Conservation (phyloP, 495 filamentous ascomycete genomes). For the Tetracladium marchalianum region DNA sequence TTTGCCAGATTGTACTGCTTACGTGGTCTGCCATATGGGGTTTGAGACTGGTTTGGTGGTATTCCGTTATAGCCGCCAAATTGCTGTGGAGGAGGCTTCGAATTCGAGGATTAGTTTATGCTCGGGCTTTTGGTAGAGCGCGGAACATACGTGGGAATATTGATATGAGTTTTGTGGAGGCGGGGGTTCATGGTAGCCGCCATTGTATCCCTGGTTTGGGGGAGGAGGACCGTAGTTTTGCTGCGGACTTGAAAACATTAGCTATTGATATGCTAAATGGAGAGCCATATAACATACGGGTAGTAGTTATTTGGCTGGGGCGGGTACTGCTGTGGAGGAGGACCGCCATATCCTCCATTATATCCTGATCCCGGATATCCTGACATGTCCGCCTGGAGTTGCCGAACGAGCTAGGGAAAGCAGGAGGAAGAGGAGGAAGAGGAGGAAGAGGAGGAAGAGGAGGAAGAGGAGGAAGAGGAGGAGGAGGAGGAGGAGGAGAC, state of each 20-base stretch:
- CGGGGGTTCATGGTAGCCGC: slow-evolving; percentile 33
- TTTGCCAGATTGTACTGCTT: background rate
- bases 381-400: slow-evolving; percentile 18
- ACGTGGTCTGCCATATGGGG: slow-evolving; percentile 19
- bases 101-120: background rate
- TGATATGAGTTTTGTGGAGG: slow-evolving; percentile 18
- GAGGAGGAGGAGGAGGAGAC: background rate
- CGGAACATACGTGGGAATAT: slow-evolving; percentile 10
- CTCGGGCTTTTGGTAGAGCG: no score
- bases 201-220: slow-evolving; percentile 20
- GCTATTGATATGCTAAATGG: slow-evolving; percentile 1
- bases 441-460: background rate
- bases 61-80: slow-evolving; percentile 29
- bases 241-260: slow-evolving; percentile 20
- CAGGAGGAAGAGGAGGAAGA: slow-evolving; percentile 1
- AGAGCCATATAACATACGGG: slow-evolving; percentile 20
- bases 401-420: no score
- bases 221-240: slow-evolving; percentile 27
- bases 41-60: slow-evolving; percentile 25
- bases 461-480: slow-evolving; percentile 1
- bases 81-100: slow-evolving; percentile 31
- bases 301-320: slow-evolving; percentile 21
- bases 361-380: slow-evolving; percentile 27
- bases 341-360: slow-evolving; percentile 20
- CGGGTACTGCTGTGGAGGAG: slow-evolving; percentile 22